Conservation (phyloP, 495 filamentous ascomycete genomes). For the Tuber aestivum region DNA sequence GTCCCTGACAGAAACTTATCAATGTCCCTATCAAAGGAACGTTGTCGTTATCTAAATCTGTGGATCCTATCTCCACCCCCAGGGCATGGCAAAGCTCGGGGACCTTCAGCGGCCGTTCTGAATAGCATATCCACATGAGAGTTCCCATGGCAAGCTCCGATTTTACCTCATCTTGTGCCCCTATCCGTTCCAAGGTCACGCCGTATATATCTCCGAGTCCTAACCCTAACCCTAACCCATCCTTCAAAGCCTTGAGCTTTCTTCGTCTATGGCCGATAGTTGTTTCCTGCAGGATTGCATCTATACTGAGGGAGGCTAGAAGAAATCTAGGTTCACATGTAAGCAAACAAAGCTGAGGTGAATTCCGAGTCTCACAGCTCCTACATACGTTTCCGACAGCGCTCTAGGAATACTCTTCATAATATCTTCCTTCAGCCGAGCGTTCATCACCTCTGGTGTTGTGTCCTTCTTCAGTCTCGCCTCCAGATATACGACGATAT, state of each 20-base stretch:
- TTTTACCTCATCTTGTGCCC: background rate
- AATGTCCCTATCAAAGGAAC: background rate
- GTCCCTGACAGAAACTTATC: background rate
- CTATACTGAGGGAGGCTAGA: background rate
- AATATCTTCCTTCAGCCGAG: background rate
- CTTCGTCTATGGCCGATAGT: background rate
- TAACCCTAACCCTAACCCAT: background rate
- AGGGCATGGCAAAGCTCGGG: background rate
- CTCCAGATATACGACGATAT: background rate
- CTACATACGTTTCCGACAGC: background rate
- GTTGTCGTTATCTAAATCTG: background rate
- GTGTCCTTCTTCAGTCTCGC: background rate
- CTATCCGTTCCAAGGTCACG: background rate
- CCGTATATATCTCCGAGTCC: background rate
- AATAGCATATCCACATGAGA: background rate
- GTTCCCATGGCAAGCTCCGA: background rate
- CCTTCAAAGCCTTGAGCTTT: background rate
- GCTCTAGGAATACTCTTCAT: background rate
- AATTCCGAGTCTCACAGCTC: background rate
- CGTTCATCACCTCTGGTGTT: background rate
- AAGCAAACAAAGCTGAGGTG: background rate
- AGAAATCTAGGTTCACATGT: background rate
- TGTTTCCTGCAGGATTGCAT: background rate
- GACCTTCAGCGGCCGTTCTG: background rate
- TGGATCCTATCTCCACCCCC: background rate